These are phyloP conservation scores for Cladosporium cucumerinum DNA, from an alignment of 2,329 filamentous ascomycete genomes.

Conservation along the genomic window DNA sequence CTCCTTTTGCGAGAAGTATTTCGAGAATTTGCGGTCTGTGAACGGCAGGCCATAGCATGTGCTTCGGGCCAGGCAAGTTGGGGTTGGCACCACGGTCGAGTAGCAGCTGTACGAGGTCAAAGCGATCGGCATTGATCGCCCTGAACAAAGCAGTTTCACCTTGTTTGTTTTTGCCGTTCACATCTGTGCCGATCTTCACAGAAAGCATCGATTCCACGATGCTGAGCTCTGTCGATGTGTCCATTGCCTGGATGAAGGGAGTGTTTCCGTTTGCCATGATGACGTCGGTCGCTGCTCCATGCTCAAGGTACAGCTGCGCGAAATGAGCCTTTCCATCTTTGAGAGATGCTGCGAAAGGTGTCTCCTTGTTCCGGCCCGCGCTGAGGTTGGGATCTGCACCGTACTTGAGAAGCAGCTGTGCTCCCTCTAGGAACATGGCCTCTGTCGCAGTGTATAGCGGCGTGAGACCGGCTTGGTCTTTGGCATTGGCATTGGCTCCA, in stretches of 20 bases:
- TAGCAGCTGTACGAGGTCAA: constrained; percentile 54
- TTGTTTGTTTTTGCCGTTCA: constrained; percentile 58
- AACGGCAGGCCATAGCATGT: constrained; percentile 64
- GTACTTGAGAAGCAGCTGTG: constrained; percentile 61
- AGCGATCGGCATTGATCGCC: constrained; percentile 55
- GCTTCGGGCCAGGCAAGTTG: constrained; percentile 55
- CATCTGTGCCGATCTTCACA: constrained; percentile 54
- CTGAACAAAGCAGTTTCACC: constrained; percentile 63
- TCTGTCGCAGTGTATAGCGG: constrained; percentile 52
- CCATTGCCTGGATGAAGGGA: constrained; percentile 58
- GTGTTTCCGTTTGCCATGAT: constrained; percentile 58
- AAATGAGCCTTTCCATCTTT: constrained; percentile 54
- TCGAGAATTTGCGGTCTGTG: constrained; percentile 58
- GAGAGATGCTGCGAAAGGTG: constrained; percentile 53
- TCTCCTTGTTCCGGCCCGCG: constrained; percentile 51
- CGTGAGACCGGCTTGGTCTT: constrained; percentile 60
- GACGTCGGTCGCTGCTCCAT: constrained; percentile 58
- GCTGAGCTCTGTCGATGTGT: constrained; percentile 53
- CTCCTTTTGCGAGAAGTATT: constrained; percentile 53
- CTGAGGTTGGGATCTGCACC: constrained; percentile 57
- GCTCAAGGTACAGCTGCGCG: constrained; percentile 58
- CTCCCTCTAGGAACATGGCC: constrained; percentile 53
- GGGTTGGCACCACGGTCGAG: constrained; percentile 62
- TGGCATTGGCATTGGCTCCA: constrained; percentile 56
- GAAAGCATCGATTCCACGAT: constrained; percentile 57